A percentile compares a stretch with the other conserved stretches of the same genome.
phyloP scores from a whole-genome alignment of 768 basidiomycete genomes.

The Calocybe gangraenosa region DNA sequence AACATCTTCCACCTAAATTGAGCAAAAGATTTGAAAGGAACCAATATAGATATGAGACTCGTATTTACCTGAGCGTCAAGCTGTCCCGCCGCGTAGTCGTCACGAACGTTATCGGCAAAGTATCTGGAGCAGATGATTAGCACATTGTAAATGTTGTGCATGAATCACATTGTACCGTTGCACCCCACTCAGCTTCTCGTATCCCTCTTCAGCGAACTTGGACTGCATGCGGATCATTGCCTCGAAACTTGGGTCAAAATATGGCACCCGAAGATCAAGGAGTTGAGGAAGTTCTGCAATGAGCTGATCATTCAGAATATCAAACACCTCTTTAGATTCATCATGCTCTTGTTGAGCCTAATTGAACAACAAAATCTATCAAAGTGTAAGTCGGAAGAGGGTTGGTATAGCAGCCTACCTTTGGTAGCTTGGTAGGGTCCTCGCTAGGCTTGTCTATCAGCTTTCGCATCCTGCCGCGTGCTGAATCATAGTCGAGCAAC shows the following conservation, averaged over 20 bases:
- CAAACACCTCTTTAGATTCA: slow-evolving; percentile 91
- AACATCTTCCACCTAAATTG: slow-evolving; percentile 82
- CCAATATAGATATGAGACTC: neutral
- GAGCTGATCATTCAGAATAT: slow-evolving; percentile 89
- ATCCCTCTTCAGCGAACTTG: slow-evolving; percentile 97
- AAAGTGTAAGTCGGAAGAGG: neutral
- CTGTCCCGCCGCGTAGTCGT: slow-evolving; percentile 96
- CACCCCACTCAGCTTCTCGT: slow-evolving; percentile 93
- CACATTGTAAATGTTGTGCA: too few species aligned
- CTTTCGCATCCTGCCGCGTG: slow-evolving; percentile 87
- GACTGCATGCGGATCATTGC: slow-evolving; percentile 98
- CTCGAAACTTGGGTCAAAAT: slow-evolving; percentile 98
- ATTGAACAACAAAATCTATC: too few species aligned
- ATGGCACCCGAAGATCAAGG: slow-evolving; percentile 93
- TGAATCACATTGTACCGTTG: slow-evolving; percentile 85
- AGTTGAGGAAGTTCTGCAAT: slow-evolving; percentile 88
- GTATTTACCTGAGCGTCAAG: slow-evolving; percentile 82
- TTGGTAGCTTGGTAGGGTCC: slow-evolving; percentile 87
- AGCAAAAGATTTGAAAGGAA: neutral
- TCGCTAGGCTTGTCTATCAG: slow-evolving; percentile 89
- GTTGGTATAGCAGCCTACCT: slow-evolving; percentile 17
- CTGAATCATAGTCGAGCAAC: slow-evolving; percentile 95
- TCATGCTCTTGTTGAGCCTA: slow-evolving; percentile 96
- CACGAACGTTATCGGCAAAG: slow-evolving; percentile 84
- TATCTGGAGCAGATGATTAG: slow-evolving; percentile 46